These are phyloP conservation scores for Blastobotrys indianensis DNA, from an alignment of 1,139 yeast species.

Conservation along the genomic window DNA sequence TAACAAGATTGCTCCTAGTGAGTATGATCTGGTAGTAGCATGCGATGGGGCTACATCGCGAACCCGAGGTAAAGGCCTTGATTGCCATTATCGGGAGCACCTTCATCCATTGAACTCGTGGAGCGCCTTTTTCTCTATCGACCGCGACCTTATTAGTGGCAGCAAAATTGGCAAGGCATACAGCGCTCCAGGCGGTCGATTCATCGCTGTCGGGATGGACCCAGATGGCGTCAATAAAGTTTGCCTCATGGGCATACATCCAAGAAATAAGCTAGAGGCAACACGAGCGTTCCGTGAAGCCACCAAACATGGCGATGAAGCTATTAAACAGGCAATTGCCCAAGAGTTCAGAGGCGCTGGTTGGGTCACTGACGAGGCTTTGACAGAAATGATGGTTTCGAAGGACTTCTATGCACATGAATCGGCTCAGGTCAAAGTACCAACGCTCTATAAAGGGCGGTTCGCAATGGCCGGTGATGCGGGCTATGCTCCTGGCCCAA, in stretches of 20 bases:
- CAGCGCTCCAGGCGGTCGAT: conserved; percentile 3
- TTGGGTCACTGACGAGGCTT: conserved; percentile 3
- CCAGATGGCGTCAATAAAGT: not conserved
- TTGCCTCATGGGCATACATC: not conserved
- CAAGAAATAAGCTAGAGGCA: not conserved
- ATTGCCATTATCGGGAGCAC: not conserved
- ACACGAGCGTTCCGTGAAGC: not conserved
- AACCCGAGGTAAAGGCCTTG: conserved; percentile 2
- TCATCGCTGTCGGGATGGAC: not conserved
- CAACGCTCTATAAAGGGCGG: conserved; percentile 1
- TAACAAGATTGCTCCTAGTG: not conserved
- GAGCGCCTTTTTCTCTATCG: conserved; percentile 3
- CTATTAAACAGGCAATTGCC: conserved; percentile 2
- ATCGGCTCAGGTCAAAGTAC: conserved; percentile 2
- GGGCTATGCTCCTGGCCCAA: conserved; percentile 8
- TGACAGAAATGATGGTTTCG: conserved; percentile 2
- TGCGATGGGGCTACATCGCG: conserved; percentile 11
- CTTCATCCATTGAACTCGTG: not conserved
- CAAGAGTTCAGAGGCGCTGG: conserved; percentile 8
- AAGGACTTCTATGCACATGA: conserved; percentile 8
- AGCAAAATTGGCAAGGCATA: not conserved
- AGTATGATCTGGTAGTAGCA: conserved; percentile 7
- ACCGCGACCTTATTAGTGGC: conserved; percentile 1
- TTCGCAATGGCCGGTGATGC: conserved; percentile 8
- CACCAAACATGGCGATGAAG: not conserved